Percentiles rank a stretch among this genome's conserved stretches.
These are phyloP conservation scores for Hypoxylon cercidicola DNA, from an alignment of 495 filamentous ascomycete genomes.

Conservation along the genomic window DNA sequence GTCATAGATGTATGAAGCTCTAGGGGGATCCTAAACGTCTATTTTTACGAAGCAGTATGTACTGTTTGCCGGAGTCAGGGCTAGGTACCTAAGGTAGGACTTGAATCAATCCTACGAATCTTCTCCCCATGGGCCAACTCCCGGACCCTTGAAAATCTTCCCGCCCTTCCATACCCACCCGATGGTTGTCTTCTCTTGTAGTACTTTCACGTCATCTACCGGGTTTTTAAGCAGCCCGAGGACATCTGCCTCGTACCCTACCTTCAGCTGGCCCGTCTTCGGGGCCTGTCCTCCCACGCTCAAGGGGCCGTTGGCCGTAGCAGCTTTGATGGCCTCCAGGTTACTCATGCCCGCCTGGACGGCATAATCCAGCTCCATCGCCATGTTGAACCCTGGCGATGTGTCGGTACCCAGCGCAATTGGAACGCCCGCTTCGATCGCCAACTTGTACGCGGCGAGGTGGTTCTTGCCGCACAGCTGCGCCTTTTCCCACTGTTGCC, in stretches of 20 bases:
- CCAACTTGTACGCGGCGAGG: constrained; percentile 52
- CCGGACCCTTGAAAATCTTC: constrained; percentile 54
- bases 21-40: not conserved
- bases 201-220: constrained; percentile 56
- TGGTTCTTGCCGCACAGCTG: constrained; percentile 49
- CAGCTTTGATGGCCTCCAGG: constrained; percentile 63
- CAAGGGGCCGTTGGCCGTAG: constrained; percentile 60
- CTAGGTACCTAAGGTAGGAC: constrained; percentile 1
- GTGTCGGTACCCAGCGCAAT: constrained; percentile 61
- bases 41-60: not conserved
- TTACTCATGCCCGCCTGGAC: constrained; percentile 62
- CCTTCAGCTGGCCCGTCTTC: constrained; percentile 59
- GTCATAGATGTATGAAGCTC: constrained; percentile 53
- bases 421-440: constrained; percentile 52
- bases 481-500: constrained; percentile 55
- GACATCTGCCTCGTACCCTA: constrained; percentile 61
- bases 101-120: constrained; percentile 12
- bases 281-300: constrained; percentile 57
- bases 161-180: constrained; percentile 61
- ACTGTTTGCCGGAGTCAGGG: not conserved
- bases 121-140: constrained; percentile 52
- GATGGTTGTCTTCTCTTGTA: constrained; percentile 55
- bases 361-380: constrained; percentile 59
- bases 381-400: constrained; percentile 55
- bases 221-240: constrained; percentile 58